Conservation (phyloP, 495 filamentous ascomycete species). For the Physcia stellaris region DNA sequence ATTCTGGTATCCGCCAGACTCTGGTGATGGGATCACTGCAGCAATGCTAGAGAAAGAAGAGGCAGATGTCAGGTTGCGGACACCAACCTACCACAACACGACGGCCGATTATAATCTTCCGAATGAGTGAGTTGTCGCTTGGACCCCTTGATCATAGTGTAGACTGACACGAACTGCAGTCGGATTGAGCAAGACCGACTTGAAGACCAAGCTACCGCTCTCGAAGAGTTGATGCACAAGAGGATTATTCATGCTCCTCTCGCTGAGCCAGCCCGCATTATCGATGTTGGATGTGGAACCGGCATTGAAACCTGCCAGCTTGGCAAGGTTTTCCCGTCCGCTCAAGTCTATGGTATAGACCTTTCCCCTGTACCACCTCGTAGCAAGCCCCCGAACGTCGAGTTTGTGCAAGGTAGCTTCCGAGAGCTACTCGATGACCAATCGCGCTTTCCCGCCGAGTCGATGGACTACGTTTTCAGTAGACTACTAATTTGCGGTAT, state of each 20-base stretch:
- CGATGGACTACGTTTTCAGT: conserved; percentile 4
- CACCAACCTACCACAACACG: too few species aligned
- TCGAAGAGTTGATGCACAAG: conserved; percentile 2
- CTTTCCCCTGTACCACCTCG: conserved; percentile 66
- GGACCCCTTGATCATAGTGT: too few species aligned
- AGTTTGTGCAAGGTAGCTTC: conserved; percentile 5
- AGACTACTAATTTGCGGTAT: conserved; percentile 6
- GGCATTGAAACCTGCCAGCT: conserved; percentile 82
- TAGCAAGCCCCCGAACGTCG: conserved; percentile 7
- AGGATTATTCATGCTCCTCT: conserved; percentile 6
- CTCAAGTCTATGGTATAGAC: conserved; percentile 58
- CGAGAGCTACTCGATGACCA: not conserved
- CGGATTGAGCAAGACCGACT: conserved; percentile 6
- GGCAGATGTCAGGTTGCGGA: too few species aligned
- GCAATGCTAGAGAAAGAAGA: too few species aligned
- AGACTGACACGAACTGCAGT: too few species aligned
- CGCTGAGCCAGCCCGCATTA: conserved; percentile 22
- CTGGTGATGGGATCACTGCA: too few species aligned
- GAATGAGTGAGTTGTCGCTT: too few species aligned
- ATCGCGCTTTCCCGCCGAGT: not conserved
- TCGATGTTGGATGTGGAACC: conserved; percentile 87
- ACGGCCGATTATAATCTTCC: too few species aligned
- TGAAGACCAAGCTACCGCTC: conserved; percentile 1
- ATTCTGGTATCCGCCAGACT: too few species aligned
- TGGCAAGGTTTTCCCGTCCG: conserved; percentile 46